These are phyloP conservation scores for Xylariales sp. DNA, from an alignment of 2,329 filamentous ascomycete species.

Conservation along the genomic window DNA sequence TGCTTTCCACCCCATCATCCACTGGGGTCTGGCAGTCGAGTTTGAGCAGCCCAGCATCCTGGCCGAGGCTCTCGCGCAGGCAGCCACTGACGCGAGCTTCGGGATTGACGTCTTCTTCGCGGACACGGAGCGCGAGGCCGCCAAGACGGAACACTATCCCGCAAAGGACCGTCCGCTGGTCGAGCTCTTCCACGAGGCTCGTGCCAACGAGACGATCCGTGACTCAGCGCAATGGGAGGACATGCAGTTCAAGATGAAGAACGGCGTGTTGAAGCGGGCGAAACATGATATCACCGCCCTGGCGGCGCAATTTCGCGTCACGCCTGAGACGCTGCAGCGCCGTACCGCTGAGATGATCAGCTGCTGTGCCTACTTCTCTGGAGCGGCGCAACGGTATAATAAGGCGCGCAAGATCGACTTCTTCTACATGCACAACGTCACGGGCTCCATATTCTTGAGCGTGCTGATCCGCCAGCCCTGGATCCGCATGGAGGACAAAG, in stretches of 20 bases:
- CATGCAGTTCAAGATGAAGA: slow-evolving; percentile 44
- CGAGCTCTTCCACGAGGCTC: slow-evolving; percentile 16
- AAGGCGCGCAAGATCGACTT: slow-evolving; percentile 62
- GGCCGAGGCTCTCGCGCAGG: slow-evolving; percentile 62
- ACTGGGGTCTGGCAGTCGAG: slow-evolving; percentile 64
- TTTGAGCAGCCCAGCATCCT: slow-evolving; percentile 63
- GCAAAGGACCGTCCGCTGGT: slow-evolving; percentile 10
- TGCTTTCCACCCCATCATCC: slow-evolving; percentile 62
- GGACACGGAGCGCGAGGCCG: slow-evolving; percentile 11
- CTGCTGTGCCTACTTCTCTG: slow-evolving; percentile 15
- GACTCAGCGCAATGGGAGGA: slow-evolving; percentile 35
- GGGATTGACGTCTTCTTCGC: slow-evolving; percentile 45
- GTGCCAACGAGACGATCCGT: slow-evolving; percentile 45
- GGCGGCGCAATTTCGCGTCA: slow-evolving; percentile 44
- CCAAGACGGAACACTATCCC: background rate
- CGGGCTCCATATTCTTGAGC: slow-evolving; percentile 26
- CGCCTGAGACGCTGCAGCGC: slow-evolving; percentile 31
- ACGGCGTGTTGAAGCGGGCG: slow-evolving; percentile 56
- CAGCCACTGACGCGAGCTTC: slow-evolving; percentile 47
- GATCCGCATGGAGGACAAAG: slow-evolving; percentile 35
- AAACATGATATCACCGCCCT: slow-evolving; percentile 49
- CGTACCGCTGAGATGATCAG: slow-evolving; percentile 23
- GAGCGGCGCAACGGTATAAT: slow-evolving; percentile 47
- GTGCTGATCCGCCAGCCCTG: slow-evolving; percentile 25
- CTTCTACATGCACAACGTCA: slow-evolving; percentile 40